Conservation (phyloP, 1,139 yeast species). For the Suhomyces guaymorum region DNA sequence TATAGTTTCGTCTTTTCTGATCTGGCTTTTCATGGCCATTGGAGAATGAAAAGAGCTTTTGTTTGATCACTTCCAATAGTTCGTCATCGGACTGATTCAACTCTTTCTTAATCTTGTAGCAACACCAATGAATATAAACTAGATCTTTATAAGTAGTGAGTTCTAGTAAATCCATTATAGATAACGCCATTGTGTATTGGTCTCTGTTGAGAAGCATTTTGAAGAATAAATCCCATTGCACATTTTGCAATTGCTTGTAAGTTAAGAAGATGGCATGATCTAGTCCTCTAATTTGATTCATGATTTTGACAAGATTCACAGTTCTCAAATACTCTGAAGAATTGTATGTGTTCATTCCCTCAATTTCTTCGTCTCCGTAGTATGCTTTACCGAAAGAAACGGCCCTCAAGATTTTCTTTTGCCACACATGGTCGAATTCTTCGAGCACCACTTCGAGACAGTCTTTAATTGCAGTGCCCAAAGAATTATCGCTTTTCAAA, state of each 20-base stretch:
- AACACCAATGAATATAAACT: constrained; percentile 82
- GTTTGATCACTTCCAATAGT: constrained; percentile 51
- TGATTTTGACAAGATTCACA: constrained; percentile 60
- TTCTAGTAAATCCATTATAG: constrained; percentile 55
- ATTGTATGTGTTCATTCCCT: constrained; percentile 43
- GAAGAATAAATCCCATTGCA: constrained; percentile 59
- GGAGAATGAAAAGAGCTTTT: constrained; percentile 36
- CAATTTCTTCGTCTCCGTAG: constrained; percentile 26
- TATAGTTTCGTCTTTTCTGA: constrained; percentile 23
- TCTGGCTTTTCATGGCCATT: background rate
- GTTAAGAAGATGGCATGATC: constrained; percentile 75
- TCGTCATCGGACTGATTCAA: constrained; percentile 57
- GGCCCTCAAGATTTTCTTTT: constrained; percentile 74
- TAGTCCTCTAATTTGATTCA: constrained; percentile 65
- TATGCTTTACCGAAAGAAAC: constrained; percentile 87
- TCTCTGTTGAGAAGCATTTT: constrained; percentile 60
- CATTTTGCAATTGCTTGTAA: constrained; percentile 46
- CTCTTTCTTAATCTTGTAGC: constrained; percentile 61
- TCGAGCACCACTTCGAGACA: constrained; percentile 77
- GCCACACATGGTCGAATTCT: constrained; percentile 78
- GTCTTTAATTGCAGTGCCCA: constrained; percentile 64
- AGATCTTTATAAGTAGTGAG: constrained; percentile 49
- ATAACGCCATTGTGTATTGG: constrained; percentile 63
- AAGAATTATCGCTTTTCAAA: constrained; percentile 53
- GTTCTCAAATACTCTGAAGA: constrained; percentile 62